These are phyloP conservation scores for Trametes sanguinea DNA, from an alignment of 768 basidiomycete genomes.

Conservation along the genomic window DNA sequence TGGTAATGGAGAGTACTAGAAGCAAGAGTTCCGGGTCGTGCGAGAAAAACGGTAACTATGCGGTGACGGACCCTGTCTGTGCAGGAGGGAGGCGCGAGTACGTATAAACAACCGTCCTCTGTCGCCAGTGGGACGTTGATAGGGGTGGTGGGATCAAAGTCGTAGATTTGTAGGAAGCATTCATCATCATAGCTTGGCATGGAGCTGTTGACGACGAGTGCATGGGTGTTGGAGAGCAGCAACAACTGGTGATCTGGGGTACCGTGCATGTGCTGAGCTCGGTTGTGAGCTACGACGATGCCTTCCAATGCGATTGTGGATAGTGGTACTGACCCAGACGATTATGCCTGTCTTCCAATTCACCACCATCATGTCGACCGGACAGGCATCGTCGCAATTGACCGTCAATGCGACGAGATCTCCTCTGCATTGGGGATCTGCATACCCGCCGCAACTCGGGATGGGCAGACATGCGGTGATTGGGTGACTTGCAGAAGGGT, in stretches of 20 bases:
- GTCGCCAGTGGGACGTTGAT: neutral
- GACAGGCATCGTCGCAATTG: neutral
- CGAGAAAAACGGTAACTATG: neutral
- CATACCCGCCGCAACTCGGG: neutral
- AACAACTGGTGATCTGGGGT: neutral
- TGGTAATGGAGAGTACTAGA: neutral
- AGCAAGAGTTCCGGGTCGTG: neutral
- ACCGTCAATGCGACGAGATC: neutral
- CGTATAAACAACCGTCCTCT: neutral
- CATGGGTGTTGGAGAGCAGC: neutral
- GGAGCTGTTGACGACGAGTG: neutral
- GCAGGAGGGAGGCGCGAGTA: neutral
- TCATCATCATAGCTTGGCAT: neutral
- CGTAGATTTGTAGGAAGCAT: neutral
- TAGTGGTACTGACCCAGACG: neutral
- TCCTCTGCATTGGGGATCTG: neutral
- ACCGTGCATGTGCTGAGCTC: neutral
- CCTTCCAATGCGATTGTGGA: too few relatives aligned
- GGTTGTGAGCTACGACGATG: neutral
- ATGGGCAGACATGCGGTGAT: neutral
- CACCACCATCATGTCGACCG: neutral
- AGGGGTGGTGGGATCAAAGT: neutral
- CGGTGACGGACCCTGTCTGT: neutral
- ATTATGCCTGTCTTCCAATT: neutral
- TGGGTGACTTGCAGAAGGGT: neutral